Evolutionary conservation across 805 yeast genomes (phyloP).

Genomic region (Yarrowia alimentaria): DNA sequence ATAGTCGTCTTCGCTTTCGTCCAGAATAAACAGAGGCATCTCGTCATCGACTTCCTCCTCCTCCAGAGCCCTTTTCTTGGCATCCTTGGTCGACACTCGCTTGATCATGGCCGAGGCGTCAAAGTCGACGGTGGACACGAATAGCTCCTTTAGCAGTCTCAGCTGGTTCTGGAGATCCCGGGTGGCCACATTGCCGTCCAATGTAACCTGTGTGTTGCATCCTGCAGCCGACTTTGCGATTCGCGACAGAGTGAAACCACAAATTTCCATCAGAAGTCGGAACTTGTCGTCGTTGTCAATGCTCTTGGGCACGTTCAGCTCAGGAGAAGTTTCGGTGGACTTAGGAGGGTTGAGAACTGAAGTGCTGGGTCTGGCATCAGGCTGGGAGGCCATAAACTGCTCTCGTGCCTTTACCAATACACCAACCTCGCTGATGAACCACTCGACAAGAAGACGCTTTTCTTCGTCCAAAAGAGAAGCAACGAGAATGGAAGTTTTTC

Average conservation of each 20-base stretch:
- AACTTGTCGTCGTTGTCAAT: slow-evolving; percentile 46
- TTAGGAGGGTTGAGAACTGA: slow-evolving; percentile 35
- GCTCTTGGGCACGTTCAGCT: slow-evolving; percentile 7
- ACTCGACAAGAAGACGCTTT: slow-evolving; percentile 45
- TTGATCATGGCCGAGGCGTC: slow-evolving; percentile 9
- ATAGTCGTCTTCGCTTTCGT: slow-evolving; percentile 29
- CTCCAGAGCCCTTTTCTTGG: slow-evolving; percentile 31
- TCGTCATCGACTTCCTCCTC: slow-evolving; percentile 3
- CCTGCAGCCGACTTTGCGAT: slow-evolving; percentile 3
- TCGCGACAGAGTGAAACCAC: slow-evolving; percentile 42
- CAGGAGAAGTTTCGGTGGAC: neutral
- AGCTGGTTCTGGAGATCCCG: slow-evolving; percentile 39
- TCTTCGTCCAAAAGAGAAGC: slow-evolving; percentile 50
- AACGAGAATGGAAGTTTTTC: slow-evolving; percentile 51
- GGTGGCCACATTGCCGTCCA: neutral
- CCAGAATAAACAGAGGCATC: slow-evolving; percentile 9
- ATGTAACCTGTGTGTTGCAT: slow-evolving; percentile 5
- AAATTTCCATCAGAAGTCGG: slow-evolving; percentile 47
- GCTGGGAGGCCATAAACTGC: too few species aligned
- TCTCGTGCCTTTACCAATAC: neutral
- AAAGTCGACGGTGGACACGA: slow-evolving; percentile 1
- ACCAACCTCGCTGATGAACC: slow-evolving; percentile 42
- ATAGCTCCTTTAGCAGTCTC: slow-evolving; percentile 9
- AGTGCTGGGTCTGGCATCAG: too few species aligned
- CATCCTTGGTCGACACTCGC: slow-evolving; percentile 32